Evolutionary conservation across 345 rosid genomes (phyloP).

Genomic region (Kernera saxatilis): DNA sequence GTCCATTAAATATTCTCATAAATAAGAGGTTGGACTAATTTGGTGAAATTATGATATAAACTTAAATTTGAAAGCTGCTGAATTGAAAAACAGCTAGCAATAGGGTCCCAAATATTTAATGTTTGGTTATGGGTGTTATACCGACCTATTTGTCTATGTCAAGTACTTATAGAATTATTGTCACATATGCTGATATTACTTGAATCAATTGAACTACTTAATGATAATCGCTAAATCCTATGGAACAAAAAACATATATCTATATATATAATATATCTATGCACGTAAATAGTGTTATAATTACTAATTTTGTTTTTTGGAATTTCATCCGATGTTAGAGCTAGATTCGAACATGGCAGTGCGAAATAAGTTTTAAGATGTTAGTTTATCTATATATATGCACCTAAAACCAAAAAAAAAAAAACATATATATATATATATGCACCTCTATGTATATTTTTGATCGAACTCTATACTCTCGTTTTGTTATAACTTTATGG

Average conservation of each 20-base stretch:
- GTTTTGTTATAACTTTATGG: neutral
- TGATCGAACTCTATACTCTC: neutral
- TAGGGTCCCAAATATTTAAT: conserved; percentile 19
- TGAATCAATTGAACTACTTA: neutral
- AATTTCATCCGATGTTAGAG: too few relatives aligned
- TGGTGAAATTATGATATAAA: conserved; percentile 2
- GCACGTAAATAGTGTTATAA: too few relatives aligned
- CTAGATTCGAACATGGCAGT: too few relatives aligned
- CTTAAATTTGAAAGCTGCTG: conserved; percentile 8
- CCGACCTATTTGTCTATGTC: conserved; percentile 1
- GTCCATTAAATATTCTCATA: neutral
- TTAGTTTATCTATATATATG: neutral
- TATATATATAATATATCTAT: neutral
- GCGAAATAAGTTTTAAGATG: too few relatives aligned
- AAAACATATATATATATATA: too few relatives aligned
- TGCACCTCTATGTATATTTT: too few relatives aligned
- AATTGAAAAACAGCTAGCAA: conserved; percentile 19
- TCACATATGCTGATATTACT: conserved; percentile 9
- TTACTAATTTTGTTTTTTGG: too few relatives aligned
- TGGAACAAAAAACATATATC: neutral
- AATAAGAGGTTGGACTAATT: neutral
- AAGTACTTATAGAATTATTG: neutral
- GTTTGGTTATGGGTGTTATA: conserved; percentile 9
- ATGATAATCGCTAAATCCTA: neutral
- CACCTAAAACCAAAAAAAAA: too few relatives aligned